Percentiles rank a stretch among this genome's conserved stretches.
Conservation (phyloP, 495 filamentous ascomycete genomes). For the Hypoxylon trugodes region DNA sequence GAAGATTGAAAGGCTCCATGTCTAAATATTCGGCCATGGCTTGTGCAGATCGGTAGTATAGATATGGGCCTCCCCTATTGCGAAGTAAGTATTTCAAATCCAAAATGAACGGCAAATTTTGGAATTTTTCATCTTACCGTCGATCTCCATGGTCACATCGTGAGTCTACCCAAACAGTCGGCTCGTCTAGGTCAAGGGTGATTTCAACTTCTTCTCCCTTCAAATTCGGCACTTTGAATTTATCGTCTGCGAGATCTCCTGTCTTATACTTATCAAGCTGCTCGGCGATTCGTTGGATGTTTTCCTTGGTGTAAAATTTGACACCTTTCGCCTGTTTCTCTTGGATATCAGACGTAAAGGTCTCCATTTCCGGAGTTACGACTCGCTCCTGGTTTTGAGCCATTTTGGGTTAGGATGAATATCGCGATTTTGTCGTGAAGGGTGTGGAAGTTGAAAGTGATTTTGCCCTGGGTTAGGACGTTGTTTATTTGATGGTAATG, state of each 20-base stretch:
- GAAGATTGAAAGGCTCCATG: background rate
- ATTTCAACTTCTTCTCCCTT: conserved; percentile 12
- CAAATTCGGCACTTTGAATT: background rate
- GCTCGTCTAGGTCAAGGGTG: background rate
- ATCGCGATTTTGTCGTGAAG: no score
- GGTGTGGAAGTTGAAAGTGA: no score
- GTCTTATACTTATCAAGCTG: conserved; percentile 2
- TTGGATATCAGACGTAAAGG: background rate
- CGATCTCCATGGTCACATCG: conserved; percentile 19
- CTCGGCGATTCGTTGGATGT: background rate
- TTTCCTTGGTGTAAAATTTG: conserved; percentile 1
- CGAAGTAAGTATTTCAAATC: background rate
- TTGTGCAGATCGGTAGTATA: conserved; percentile 24
- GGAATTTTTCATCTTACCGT: conserved; percentile 1
- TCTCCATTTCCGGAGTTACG: background rate
- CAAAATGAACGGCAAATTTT: background rate
- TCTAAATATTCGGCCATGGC: background rate
- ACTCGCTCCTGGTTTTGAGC: no score
- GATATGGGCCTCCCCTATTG: conserved; percentile 3
- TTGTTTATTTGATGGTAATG: no score
- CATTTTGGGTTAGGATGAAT: no score
- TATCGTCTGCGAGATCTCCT: background rate
- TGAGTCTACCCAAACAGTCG: background rate
- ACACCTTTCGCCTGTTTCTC: background rate
- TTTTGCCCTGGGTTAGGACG: no score